Percentiles rank a stretch among this genome's conserved stretches.
Evolutionary conservation across 805 yeast genomes (phyloP).

Genomic region (Zygosaccharomyces pseudorouxii): DNA sequence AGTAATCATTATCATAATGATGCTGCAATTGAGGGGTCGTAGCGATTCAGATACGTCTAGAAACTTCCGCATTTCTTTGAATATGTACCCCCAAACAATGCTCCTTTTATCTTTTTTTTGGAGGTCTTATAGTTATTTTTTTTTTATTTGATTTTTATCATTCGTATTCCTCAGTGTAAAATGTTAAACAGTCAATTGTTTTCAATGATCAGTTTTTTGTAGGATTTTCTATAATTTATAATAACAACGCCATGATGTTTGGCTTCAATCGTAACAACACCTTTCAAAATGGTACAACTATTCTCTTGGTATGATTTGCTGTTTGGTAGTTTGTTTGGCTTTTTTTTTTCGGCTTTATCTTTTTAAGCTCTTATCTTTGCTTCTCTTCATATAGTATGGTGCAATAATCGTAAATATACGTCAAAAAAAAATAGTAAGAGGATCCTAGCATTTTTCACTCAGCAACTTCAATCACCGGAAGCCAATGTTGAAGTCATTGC

Average conservation of each 20-base stretch:
- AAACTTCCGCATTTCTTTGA: not conserved
- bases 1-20: not conserved
- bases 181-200: not conserved
- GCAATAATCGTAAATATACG: conserved; percentile 10
- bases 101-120: not conserved
- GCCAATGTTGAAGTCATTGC: conserved; percentile 10
- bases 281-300: not conserved
- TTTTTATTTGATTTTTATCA: not conserved
- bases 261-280: conserved; percentile 5
- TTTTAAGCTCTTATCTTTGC: conserved; percentile 5
- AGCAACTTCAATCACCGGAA: conserved; percentile 6
- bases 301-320: not conserved
- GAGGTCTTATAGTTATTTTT: not conserved
- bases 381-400: conserved; percentile 7
- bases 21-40: not conserved
- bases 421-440: conserved; percentile 1
- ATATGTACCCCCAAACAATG: not conserved
- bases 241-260: conserved; percentile 8
- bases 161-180: not conserved
- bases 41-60: not conserved
- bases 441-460: not conserved
- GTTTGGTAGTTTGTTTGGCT: conserved; percentile 3
- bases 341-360: conserved; percentile 3
- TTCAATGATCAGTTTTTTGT: not conserved
- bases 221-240: conserved; percentile 8